Evolutionary conservation across 495 filamentous ascomycete species (phyloP).

Genomic region (Xylaria nigripes): DNA sequence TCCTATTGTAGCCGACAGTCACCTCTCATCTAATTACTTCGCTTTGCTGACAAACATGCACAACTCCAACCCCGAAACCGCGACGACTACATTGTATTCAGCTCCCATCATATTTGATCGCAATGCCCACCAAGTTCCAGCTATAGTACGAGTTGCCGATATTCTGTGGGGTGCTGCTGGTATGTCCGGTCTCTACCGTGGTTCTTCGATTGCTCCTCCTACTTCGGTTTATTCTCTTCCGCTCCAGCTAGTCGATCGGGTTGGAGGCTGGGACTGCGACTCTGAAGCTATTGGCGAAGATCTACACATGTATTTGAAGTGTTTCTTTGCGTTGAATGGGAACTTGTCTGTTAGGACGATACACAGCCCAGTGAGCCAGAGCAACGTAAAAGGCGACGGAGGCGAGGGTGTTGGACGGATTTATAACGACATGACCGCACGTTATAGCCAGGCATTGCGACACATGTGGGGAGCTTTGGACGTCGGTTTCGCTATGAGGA

Average conservation of each 20-base stretch:
- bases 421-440: constrained; percentile 45
- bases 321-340: constrained; percentile 61
- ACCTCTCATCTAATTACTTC: constrained; percentile 59
- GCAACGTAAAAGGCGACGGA: constrained; percentile 52
- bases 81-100: constrained; percentile 52
- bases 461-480: constrained; percentile 71
- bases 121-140: constrained; percentile 56
- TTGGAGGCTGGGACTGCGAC: constrained; percentile 59
- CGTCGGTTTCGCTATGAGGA: constrained; percentile 51
- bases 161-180: constrained; percentile 59
- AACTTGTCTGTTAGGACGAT: constrained; percentile 49
- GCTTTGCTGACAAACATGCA: constrained; percentile 53
- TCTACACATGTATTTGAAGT: constrained; percentile 68
- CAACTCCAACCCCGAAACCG: constrained; percentile 43
- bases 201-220: constrained; percentile 52
- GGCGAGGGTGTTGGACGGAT: constrained; percentile 43
- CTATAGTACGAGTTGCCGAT: constrained; percentile 60
- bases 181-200: constrained; percentile 54
- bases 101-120: constrained; percentile 67
- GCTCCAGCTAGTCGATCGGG: constrained; percentile 51
- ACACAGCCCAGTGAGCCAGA: constrained; percentile 56
- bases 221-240: constrained; percentile 64
- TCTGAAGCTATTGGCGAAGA: constrained; percentile 63
- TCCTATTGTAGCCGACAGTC: constrained; percentile 51
- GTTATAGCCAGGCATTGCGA: constrained; percentile 57